Conservation (phyloP, 768 basidiomycete genomes). For the Panellus pusillus region DNA sequence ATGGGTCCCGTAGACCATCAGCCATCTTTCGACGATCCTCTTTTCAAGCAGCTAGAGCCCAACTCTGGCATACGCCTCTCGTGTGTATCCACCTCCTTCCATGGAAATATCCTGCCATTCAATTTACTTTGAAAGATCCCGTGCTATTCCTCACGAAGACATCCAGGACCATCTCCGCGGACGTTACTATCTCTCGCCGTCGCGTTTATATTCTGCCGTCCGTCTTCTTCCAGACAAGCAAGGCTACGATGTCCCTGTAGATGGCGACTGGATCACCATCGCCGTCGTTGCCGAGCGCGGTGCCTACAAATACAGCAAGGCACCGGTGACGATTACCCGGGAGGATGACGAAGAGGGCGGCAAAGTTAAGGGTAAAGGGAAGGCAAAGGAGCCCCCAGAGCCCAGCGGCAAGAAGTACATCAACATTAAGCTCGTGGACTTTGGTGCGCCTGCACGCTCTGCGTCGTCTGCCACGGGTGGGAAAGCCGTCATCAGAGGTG, state of each 20-base stretch:
- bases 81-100: slow-evolving; percentile 47
- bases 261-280: slow-evolving; percentile 93
- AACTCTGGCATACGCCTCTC: slow-evolving; percentile 84
- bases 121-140: slow-evolving; percentile 52
- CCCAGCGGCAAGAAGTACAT: slow-evolving; percentile 77
- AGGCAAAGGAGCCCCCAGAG: slow-evolving; percentile 38
- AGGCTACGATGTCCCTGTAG: slow-evolving; percentile 88
- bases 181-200: slow-evolving; percentile 87
- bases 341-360: slow-evolving; percentile 42
- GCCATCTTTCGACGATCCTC: slow-evolving; percentile 68
- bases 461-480: slow-evolving; percentile 55
- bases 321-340: slow-evolving; percentile 56
- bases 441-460: slow-evolving; percentile 61
- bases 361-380: slow-evolving; percentile 34
- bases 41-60: slow-evolving; percentile 81
- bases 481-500: slow-evolving; percentile 67
- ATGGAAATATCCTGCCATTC: neutral
- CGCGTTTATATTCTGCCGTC: slow-evolving; percentile 83
- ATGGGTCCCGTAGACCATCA: slow-evolving; percentile 78
- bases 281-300: slow-evolving; percentile 94
- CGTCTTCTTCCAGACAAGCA: slow-evolving; percentile 76
- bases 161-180: slow-evolving; percentile 79
- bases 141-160: slow-evolving; percentile 70
- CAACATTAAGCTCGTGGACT: slow-evolving; percentile 81
- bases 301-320: slow-evolving; percentile 68